A percentile compares a stretch with the other conserved stretches of the same genome.
phyloP scores from a whole-genome alignment of 1,284 basidiomycete genomes.

The Paramarasmius palmivorus region DNA sequence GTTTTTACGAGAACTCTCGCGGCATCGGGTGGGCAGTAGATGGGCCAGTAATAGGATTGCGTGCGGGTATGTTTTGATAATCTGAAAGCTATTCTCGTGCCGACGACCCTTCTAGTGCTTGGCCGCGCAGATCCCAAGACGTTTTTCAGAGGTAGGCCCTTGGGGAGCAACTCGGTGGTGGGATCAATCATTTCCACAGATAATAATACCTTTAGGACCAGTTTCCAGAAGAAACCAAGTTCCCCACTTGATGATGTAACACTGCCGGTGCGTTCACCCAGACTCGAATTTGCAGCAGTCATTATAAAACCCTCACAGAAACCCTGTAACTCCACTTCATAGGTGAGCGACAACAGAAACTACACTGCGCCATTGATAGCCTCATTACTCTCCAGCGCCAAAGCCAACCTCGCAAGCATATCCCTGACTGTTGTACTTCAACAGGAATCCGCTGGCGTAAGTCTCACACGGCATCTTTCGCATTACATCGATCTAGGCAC shows the following conservation, averaged over 20 bases:
- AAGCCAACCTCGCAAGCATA: slow-evolving; percentile 38
- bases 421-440: slow-evolving; percentile 36
- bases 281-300: neutral
- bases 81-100: neutral
- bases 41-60: neutral
- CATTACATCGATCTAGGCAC: neutral
- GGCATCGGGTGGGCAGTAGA: neutral
- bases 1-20: slow-evolving; percentile 26
- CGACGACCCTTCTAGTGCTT: neutral
- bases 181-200: neutral
- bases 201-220: slow-evolving; percentile 14
- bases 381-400: slow-evolving; percentile 30
- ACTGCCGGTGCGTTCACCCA: slow-evolving; percentile 14
- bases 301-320: slow-evolving; percentile 22
- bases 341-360: neutral
- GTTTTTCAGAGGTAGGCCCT: slow-evolving; percentile 30
- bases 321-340: slow-evolving; percentile 41
- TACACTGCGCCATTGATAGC: neutral
- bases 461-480: slow-evolving; percentile 16
- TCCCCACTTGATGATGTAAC: slow-evolving; percentile 20
- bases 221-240: slow-evolving; percentile 20
- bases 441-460: slow-evolving; percentile 41
- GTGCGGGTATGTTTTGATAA: neutral
- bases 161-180: neutral
- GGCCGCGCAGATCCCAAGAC: slow-evolving; percentile 22